These are phyloP conservation scores for Ulota crispa DNA, from an alignment of 225 moss, liverwort and hornwort species.

Conservation along the genomic window DNA sequence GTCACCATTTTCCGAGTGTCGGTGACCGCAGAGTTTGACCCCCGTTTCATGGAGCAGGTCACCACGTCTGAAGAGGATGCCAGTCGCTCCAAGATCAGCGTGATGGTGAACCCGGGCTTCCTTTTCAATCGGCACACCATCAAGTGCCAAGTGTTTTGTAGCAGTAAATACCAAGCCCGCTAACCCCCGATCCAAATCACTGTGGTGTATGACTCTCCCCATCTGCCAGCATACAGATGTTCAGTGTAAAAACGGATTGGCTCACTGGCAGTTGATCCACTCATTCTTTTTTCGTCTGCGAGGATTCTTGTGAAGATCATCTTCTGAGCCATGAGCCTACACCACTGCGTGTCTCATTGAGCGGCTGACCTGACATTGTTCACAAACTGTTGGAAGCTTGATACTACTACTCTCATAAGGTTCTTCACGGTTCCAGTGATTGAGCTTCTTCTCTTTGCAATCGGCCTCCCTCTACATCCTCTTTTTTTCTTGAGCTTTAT, in stretches of 20 bases:
- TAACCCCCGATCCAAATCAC: background rate
- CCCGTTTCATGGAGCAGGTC: slow-evolving; percentile 57
- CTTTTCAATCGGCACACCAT: slow-evolving; percentile 46
- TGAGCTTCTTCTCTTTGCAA: background rate
- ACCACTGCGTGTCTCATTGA: slow-evolving; percentile 33
- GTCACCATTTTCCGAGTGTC: slow-evolving; percentile 41
- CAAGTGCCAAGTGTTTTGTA: slow-evolving; percentile 57
- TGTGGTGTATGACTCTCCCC: slow-evolving; percentile 22
- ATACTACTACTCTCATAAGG: slow-evolving; percentile 13
- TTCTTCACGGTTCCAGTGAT: background rate
- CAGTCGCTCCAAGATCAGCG: slow-evolving; percentile 39
- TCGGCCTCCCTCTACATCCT: no score
- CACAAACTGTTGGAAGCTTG: slow-evolving; percentile 32
- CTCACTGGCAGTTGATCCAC: background rate
- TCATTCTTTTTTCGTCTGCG: slow-evolving; percentile 16
- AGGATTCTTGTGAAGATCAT: slow-evolving; percentile 38
- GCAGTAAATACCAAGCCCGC: slow-evolving; percentile 43
- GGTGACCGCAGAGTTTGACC: slow-evolving; percentile 27
- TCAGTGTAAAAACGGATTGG: slow-evolving; percentile 3
- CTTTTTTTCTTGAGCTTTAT: background rate
- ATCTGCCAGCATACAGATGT: slow-evolving; percentile 22
- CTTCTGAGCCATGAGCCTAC: slow-evolving; percentile 50
- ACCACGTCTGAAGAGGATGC: slow-evolving; percentile 34
- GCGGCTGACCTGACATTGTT: slow-evolving; percentile 42
- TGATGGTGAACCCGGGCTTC: slow-evolving; percentile 59